Percentiles rank a stretch among this genome's conserved stretches.
Evolutionary conservation across 2,329 filamentous ascomycete genomes (phyloP).

Genomic region (Basipetospora sp.): DNA sequence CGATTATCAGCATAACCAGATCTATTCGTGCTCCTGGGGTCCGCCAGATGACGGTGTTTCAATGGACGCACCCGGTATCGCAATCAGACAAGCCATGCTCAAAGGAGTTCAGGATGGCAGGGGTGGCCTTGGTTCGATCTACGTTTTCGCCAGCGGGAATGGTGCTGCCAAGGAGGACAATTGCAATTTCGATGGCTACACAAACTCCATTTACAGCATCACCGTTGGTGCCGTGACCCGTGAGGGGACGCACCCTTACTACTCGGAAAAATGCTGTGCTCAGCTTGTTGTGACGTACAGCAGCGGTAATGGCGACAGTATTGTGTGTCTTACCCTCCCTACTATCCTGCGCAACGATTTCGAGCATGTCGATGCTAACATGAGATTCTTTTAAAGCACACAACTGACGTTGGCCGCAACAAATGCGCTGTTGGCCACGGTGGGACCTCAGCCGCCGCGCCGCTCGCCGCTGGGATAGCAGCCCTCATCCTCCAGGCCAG

Average conservation of each 20-base stretch:
- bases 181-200: constrained; percentile 98
- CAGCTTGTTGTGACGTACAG: constrained; percentile 94
- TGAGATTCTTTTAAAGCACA: constrained; percentile 41
- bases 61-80: constrained; percentile 83
- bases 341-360: too few species aligned
- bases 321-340: constrained; percentile 37
- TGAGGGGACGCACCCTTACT: constrained; percentile 78
- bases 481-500: constrained; percentile 74
- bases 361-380: not conserved
- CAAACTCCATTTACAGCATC: constrained; percentile 98
- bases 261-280: constrained; percentile 91
- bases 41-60: constrained; percentile 83
- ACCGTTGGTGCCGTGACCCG: constrained; percentile 87
- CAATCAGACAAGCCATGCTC: constrained; percentile 82
- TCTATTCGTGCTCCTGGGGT: constrained; percentile 98
- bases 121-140: constrained; percentile 71
- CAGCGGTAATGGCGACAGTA: constrained; percentile 74
- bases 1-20: constrained; percentile 78
- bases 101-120: constrained; percentile 84
- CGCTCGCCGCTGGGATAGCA: constrained; percentile 80
- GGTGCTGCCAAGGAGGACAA: constrained; percentile 79
- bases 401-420: constrained; percentile 79
- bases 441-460: constrained; percentile 88
- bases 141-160: constrained; percentile 93
- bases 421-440: constrained; percentile 71